Evolutionary conservation across 805 yeast genomes (phyloP), one percentile per base, ranked within the genome.

Genomic region (Metschnikowia lochheadii): DNA sequence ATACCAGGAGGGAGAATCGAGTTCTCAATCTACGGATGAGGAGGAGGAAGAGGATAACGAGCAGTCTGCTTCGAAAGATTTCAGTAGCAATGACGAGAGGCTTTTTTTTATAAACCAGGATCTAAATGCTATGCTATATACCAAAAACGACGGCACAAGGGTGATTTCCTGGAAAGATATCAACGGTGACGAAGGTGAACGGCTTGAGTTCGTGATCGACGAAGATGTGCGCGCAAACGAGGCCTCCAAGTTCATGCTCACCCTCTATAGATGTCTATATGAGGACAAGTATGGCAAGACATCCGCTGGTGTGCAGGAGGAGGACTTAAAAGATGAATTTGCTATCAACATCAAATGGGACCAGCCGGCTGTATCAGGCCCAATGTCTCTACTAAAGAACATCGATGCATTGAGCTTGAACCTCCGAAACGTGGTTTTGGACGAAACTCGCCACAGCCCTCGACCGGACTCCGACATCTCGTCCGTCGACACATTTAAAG

Each of bases 151-250:
- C 35, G 87, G 84, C 1, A 70, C 77, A 3, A 69, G 75, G 37
- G 81, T 84, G 1, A 77, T 92, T 26, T 73, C 85, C 0, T 92
- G 98, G 98, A 75, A 70, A 13, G 96, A 94, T 64, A 63, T 82
- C 35, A 83, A 82, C 40, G 97, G 96, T n/a, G 97, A 91, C 60
- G 75, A 77, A 5, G 97, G 89, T 21, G 97, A 91, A 61, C 70
- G 75, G 55, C 89, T 85, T 66, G 96, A 90, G 66, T 91, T 88
- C 67, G 76, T 86, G 20, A 80, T 89, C 45, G 88, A 83, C 53
- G 78, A 77, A 44, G 76, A 78, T 13, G 79, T 83, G n/a, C 72
- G 81, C 7, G 59, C 70, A 14, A 80, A 75, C 23, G 76, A 82
- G 37, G 80, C 85, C 37, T 81, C 84, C 32, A 73, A 75, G 40